These are phyloP conservation scores for Myxozyma vanderwaltii DNA, from an alignment of 805 yeast species.

Conservation along the genomic window DNA sequence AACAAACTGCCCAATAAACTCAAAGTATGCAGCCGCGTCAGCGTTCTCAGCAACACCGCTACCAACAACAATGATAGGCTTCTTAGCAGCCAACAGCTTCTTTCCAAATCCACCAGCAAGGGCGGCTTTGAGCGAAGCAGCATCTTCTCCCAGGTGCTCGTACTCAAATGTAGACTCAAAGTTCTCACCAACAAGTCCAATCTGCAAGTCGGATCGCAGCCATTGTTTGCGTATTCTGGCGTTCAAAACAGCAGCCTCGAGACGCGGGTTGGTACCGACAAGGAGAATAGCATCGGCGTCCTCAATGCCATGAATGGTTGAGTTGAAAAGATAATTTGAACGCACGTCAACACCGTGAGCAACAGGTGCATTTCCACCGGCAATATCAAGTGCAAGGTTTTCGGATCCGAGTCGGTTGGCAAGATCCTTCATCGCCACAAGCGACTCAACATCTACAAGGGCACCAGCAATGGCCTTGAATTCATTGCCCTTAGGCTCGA, in stretches of 20 bases:
- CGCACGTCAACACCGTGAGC: conserved; percentile 74
- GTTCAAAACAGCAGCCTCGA: conserved; percentile 85
- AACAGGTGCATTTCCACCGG: conserved; percentile 54
- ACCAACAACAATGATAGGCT: conserved; percentile 79
- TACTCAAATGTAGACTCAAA: conserved; percentile 76
- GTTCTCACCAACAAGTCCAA: conserved; percentile 71
- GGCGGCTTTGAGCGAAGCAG: conserved; percentile 59
- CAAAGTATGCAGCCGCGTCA: conserved; percentile 64
- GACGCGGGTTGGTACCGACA: conserved; percentile 86
- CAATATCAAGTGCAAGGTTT: conserved; percentile 72
- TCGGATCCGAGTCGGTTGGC: conserved; percentile 78
- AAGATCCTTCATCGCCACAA: conserved; percentile 80
- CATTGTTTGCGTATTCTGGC: conserved; percentile 80
- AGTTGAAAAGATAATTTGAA: conserved; percentile 77
- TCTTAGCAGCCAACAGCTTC: conserved; percentile 64
- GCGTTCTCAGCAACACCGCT: conserved; percentile 71
- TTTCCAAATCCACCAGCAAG: conserved; percentile 69
- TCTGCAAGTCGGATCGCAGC: conserved; percentile 65
- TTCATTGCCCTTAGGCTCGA: conserved; percentile 67
- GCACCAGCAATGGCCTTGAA: conserved; percentile 83
- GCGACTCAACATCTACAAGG: conserved; percentile 75
- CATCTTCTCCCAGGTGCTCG: conserved; percentile 63
- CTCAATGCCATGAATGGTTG: conserved; percentile 76
- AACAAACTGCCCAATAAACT: conserved; percentile 63
- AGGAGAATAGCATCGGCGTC: conserved; percentile 79